Conservation (phyloP, 768 basidiomycete species). For the Suillus hirtellus region DNA sequence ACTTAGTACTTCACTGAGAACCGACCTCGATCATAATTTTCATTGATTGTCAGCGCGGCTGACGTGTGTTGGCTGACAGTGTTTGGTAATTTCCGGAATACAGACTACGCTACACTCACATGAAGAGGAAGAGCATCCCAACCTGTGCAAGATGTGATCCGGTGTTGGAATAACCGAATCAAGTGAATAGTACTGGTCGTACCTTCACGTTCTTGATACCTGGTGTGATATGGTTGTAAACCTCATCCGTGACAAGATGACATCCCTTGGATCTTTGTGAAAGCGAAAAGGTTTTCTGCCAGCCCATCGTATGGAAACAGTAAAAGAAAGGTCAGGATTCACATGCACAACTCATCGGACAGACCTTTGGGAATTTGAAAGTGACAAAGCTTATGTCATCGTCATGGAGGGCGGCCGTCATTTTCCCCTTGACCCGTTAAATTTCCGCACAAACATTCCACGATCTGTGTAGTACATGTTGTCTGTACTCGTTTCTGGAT, state of each 20-base stretch:
- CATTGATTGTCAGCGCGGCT: constrained; percentile 81
- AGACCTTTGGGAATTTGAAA: not conserved
- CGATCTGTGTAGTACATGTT: too few species aligned
- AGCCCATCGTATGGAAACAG: constrained; percentile 58
- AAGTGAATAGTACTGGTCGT: constrained; percentile 14
- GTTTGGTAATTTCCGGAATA: constrained; percentile 15
- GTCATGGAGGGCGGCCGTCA: too few species aligned
- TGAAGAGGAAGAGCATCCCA: constrained; percentile 88
- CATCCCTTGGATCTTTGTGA: constrained; percentile 60
- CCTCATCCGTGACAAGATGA: constrained; percentile 81
- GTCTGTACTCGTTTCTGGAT: too few species aligned
- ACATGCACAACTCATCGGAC: not conserved
- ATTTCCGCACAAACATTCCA: not conserved
- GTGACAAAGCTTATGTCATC: not conserved
- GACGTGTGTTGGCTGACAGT: constrained; percentile 71
- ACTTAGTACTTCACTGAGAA: constrained; percentile 6
- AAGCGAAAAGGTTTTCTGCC: constrained; percentile 85
- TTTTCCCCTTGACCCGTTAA: too few species aligned
- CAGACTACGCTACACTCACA: constrained; percentile 46
- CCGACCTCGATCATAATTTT: constrained; percentile 82
- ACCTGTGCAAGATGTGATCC: constrained; percentile 43
- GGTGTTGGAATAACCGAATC: not conserved
- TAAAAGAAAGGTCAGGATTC: not conserved
- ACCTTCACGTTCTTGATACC: constrained; percentile 72
- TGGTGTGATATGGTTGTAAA: constrained; percentile 63